These are phyloP conservation scores for Chiua virens DNA, from an alignment of 768 basidiomycete species.

Conservation along the genomic window DNA sequence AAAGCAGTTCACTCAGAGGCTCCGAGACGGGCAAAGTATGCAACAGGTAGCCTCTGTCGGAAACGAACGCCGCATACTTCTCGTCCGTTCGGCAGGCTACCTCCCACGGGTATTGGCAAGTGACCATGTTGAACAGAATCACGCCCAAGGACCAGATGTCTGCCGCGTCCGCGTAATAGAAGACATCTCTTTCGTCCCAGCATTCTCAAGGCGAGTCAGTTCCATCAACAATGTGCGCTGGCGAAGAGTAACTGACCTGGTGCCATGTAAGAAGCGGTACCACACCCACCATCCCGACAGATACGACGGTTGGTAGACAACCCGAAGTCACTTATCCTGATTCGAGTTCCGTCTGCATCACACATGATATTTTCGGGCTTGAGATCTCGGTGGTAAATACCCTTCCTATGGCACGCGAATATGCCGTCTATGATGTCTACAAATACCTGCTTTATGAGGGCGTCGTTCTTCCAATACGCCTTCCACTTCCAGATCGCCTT, in stretches of 20 bases:
- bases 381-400: constrained; percentile 82
- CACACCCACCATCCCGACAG: constrained; percentile 54
- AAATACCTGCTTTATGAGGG: constrained; percentile 64
- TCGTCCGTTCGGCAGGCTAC: constrained; percentile 3
- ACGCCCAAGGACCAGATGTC: constrained; percentile 78
- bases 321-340: constrained; percentile 80
- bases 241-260: constrained; percentile 54
- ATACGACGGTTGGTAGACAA: constrained; percentile 48
- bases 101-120: constrained; percentile 38
- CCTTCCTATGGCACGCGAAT: constrained; percentile 64
- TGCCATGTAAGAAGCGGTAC: constrained; percentile 66
- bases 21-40: neutral
- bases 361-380: constrained; percentile 85
- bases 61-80: neutral
- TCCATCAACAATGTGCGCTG: neutral
- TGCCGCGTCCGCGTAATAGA: constrained; percentile 21
- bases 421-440: constrained; percentile 79
- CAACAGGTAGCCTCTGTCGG: too few relatives aligned
- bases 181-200: constrained; percentile 40
- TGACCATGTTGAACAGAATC: constrained; percentile 83
- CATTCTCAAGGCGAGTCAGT: constrained; percentile 47
- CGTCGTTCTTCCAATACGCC: constrained; percentile 55
- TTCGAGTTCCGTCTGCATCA: constrained; percentile 46
- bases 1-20: too few relatives aligned
- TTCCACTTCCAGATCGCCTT: constrained; percentile 48